Base-by-base conservation (phyloP, 1,284 basidiomycete species). In the Fomitopsis schrenkii region DNA sequence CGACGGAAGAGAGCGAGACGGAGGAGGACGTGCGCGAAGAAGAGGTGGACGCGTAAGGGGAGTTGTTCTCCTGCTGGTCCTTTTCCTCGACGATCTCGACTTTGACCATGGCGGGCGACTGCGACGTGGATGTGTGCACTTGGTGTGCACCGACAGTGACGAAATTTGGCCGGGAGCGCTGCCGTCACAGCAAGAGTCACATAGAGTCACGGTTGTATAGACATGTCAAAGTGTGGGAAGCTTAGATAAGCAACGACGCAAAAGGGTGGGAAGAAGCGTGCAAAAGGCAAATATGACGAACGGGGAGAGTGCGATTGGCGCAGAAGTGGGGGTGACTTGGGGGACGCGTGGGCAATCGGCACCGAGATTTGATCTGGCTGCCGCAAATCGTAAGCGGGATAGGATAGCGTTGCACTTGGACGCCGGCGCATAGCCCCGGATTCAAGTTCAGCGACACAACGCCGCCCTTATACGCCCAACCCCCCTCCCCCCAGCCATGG, bases 1-100 rank as follows among this genome's bases (percentile, higher is more conserved):
- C 83, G 62, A 90, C 75, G 62, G 90, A 92, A n/a, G 86, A 86
- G 64, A 93, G 81, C 19, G 90, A 93, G 62, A 81, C 82, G 22
- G 86, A 80, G 15, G 90, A 91, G 59, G 80, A 82, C 0, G 86
- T 83, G 67, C 84, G 81, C 4, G 88, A 90, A 1, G 87, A 86
- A 9, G 85, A 79, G 50, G 84, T 73, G 55, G 88, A 87, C 36
- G 82, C 79, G 73, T 93, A 93, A 60, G 88, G 89, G 1, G 87
- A 90, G 70, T 76, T 79, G 66, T 67, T 68, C 55, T 72, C 71
- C 57, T 73, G 67, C 58, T 70, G 72, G 70, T 89, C 87, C 75
- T 89, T 87, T 70, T 91, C 90, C 68, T 90, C 87, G 68, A 92
- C 87, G 72, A 92, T 91, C 76, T 90, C 83, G 66, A 93, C 90